These are phyloP conservation scores for Ceratorhiza oryzae-sativae DNA, from an alignment of 1,284 basidiomycete genomes.

Conservation along the genomic window DNA sequence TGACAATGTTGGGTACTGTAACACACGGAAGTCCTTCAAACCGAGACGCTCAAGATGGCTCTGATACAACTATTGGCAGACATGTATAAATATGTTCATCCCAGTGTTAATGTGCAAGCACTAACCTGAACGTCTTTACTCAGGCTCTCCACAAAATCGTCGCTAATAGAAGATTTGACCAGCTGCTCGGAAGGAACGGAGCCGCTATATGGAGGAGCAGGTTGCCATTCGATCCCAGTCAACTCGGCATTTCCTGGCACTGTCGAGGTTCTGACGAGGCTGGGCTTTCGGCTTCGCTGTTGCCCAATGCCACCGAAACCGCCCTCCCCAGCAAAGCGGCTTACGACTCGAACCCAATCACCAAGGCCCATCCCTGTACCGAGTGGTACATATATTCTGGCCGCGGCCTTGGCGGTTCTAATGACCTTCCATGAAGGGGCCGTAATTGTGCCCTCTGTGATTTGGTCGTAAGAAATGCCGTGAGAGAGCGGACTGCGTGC, in stretches of 20 bases:
- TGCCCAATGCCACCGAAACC: slow-evolving; percentile 35
- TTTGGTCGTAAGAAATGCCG: slow-evolving; percentile 68
- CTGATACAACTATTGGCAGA: slow-evolving; percentile 67
- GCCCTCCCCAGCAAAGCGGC: slow-evolving; percentile 58
- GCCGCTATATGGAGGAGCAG: neutral
- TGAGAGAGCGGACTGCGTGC: slow-evolving; percentile 64
- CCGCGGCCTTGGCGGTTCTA: slow-evolving; percentile 74
- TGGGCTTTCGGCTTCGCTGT: slow-evolving; percentile 13
- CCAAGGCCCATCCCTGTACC: slow-evolving; percentile 82
- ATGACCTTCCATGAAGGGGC: slow-evolving; percentile 83
- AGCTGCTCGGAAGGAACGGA: neutral
- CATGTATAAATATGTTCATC: neutral
- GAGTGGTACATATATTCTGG: slow-evolving; percentile 80
- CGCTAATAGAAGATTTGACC: neutral
- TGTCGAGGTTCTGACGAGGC: neutral
- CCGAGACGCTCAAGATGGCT: slow-evolving; percentile 67
- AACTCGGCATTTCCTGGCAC: neutral
- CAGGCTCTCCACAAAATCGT: slow-evolving; percentile 52
- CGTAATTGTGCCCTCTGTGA: slow-evolving; percentile 77
- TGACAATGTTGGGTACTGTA: slow-evolving; percentile 53
- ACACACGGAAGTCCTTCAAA: slow-evolving; percentile 83
- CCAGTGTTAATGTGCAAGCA: neutral
- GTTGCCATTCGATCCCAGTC: slow-evolving; percentile 15
- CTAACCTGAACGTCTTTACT: slow-evolving; percentile 68
- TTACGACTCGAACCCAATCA: slow-evolving; percentile 77